Base-by-base conservation (phyloP, 257 asterid genomes). In the Solanum sitiens region DNA sequence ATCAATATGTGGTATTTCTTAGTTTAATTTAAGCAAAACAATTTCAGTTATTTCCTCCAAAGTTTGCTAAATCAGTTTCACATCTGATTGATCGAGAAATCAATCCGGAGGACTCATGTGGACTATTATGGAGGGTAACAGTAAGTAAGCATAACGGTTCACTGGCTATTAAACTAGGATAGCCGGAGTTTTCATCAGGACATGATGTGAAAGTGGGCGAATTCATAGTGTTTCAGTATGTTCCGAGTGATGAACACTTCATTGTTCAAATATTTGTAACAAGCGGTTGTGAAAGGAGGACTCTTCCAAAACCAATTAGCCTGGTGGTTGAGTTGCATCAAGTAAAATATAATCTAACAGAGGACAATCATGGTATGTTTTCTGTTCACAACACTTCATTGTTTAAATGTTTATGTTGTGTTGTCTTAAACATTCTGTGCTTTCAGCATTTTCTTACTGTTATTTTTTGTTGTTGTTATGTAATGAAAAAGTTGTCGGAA, bases 21-120 rank as follows among this genome's bases (percentile, higher is more conserved):
- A 44, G 8, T n/a, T 25, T 77, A 44, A 42, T 37, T 35, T 68
- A 87, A 75, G 27, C 53, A 23, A 30, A 47, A 88, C 14, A 87
- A 61, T 88, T 89, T 92, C 93, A 96, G 99, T 90, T 53, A 88
- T 68, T 95, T 88, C 99, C 97, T 80, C 94, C 93, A 59, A 42
- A 10, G 42, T 91, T 92, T 89, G 92, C 87, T 56, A 67, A 86
- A 50, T 59, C 20, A 21, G 84, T 90, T 87, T 13, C 67, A 53
- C 71, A 86, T 87, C 87, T 91, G 88, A 88, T 65, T 40, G 89
- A 86, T 84, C 44, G 76, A 87, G 87, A 90, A 89, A 89, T 86
- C 47, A 44, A 83, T 79, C 85, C 95, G 74, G 95, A 94, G 92
- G 95, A 95, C 88, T 80, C 89, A 56, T 21, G 5, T 18, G 96